These are phyloP conservation scores for Lentinula edodes DNA, from an alignment of 768 basidiomycete genomes.

Conservation along the genomic window DNA sequence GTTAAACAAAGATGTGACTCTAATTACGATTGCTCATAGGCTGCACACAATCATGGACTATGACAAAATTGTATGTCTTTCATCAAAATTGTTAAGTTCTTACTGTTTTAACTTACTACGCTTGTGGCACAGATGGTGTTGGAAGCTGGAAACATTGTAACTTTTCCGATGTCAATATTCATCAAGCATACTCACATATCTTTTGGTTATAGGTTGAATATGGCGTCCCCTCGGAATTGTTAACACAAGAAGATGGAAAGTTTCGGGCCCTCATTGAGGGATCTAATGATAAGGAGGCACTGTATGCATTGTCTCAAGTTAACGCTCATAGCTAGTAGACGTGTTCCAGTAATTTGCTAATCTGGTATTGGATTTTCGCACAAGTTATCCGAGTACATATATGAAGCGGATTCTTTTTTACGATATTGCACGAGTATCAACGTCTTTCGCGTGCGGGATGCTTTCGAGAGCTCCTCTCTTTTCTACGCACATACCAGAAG, in stretches of 20 bases:
- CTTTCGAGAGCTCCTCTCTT: slow-evolving; percentile 53
- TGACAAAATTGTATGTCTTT: slow-evolving; percentile 21
- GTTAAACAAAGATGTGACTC: slow-evolving; percentile 30
- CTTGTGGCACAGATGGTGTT: slow-evolving; percentile 27
- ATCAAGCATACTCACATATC: background rate
- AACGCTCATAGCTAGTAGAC: background rate
- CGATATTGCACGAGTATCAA: slow-evolving; percentile 14
- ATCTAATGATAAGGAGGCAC: background rate
- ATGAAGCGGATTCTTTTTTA: background rate
- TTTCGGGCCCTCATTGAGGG: slow-evolving; percentile 1
- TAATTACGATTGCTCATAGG: slow-evolving; percentile 40
- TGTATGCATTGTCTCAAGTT: background rate
- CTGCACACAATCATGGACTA: slow-evolving; percentile 27
- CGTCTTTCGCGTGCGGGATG: slow-evolving; percentile 38
- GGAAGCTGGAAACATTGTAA: slow-evolving; percentile 36
- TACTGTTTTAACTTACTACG: background rate
- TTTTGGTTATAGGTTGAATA: background rate
- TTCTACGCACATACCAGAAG: slow-evolving; percentile 59
- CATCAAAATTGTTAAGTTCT: slow-evolving; percentile 12
- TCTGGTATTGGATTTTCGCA: too few relatives aligned
- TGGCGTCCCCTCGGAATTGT: background rate
- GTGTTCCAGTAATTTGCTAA: too few relatives aligned
- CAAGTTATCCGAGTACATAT: background rate
- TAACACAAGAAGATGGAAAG: background rate
- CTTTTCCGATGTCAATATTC: background rate